Conservation (phyloP, 1,284 basidiomycete genomes). For the Naganishia albida region DNA sequence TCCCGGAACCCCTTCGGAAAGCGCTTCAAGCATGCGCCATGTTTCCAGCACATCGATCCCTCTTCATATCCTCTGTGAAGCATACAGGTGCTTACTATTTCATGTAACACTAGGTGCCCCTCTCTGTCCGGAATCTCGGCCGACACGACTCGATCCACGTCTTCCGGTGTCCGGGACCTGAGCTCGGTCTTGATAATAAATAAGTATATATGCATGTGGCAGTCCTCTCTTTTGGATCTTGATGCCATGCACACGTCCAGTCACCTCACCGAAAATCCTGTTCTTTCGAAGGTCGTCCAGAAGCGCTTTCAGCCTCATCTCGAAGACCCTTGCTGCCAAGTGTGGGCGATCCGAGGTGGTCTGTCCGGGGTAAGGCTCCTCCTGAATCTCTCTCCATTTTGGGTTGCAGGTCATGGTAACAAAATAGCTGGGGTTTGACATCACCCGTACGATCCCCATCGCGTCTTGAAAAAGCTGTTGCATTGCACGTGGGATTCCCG, state of each 20-base stretch:
- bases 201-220: conserved; percentile 54
- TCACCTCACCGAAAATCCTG: conserved; percentile 33
- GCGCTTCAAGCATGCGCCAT: conserved; percentile 7
- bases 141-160: conserved; percentile 33
- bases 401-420: no score
- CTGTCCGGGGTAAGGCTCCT: conserved; percentile 38
- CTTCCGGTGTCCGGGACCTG: conserved; percentile 7
- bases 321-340: conserved; percentile 52
- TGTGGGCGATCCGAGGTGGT: conserved; percentile 47
- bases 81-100: conserved; percentile 53
- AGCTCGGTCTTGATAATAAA: conserved; percentile 36
- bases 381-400: background rate
- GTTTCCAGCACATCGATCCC: background rate
- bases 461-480: no score
- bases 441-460: no score
- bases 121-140: conserved; percentile 56
- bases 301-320: conserved; percentile 31
- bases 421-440: no score
- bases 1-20: background rate
- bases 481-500: no score
- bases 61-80: conserved; percentile 57
- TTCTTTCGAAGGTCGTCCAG: conserved; percentile 1
- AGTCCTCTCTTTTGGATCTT: conserved; percentile 56
- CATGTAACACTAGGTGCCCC: conserved; percentile 53
- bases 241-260: conserved; percentile 41